Evolutionary conservation across 768 basidiomycete genomes (phyloP), one percentile per base, ranked within the genome.

Genomic region (Paxillus rubicundulus): DNA sequence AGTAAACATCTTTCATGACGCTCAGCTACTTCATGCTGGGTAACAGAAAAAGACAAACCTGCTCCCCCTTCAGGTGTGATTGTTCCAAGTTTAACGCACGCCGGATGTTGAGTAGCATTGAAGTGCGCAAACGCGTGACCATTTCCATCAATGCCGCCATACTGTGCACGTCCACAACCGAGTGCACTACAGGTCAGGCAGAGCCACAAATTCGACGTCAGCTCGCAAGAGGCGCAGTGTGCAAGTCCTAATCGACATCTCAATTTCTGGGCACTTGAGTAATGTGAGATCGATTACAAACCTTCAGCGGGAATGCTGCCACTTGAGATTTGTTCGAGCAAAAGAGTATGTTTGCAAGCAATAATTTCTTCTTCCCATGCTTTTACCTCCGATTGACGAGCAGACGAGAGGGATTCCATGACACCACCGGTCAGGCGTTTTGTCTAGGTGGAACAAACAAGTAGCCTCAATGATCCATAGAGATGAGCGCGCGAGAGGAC

Each of bases 301-400:
- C 67, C 67, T 56, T 70, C 58, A 2, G 61, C 46, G 0, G 67
- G 57, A n/a, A 67, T 70, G 1, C 44, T 18, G 5, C 57, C 66
- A n/a, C 55, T 55, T 3, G 55, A 40, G 0, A 62, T 65, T 56
- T 86, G 86, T 33, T 80, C 67, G 4, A 88, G 69, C 10, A 76
- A 75, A 10, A 81, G 67, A 8, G 84, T 79, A 57, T 99, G 97
- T 63, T 92, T 86, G 76, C 97, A 99, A 7, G 92, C 71, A 0
- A 75, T 62, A 38, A 97, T 86, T 59, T 98, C 96, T 68, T 98
- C 95, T 67, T 98, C 93, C 97, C 97, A 99, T 6, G 97, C 89
- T 70, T 97, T 88, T 44, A 99, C 88, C 63, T 98, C 94, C 0
- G 89, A 92, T 65, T 96, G 89, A 44, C 93, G 89, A 0, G 92